Evolutionary conservation across 805 yeast genomes (phyloP).

Genomic region (Spathaspora girioi): DNA sequence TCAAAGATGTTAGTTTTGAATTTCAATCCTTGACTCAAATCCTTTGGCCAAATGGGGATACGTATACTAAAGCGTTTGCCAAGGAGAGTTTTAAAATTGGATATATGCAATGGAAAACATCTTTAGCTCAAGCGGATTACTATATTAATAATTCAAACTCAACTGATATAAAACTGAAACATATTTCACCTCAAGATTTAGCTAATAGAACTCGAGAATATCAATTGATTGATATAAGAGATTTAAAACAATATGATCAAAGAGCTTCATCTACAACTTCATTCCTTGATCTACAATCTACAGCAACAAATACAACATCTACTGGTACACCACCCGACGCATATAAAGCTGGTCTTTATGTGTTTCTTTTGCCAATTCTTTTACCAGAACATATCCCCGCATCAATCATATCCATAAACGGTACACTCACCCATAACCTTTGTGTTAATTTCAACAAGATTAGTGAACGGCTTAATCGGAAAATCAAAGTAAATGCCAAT

Average conservation of each 20-base stretch:
- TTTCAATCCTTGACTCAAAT: constrained; percentile 42
- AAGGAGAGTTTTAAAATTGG: constrained; percentile 51
- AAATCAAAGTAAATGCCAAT: constrained; percentile 26
- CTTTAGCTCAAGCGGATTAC: constrained; percentile 40
- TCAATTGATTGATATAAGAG: constrained; percentile 14
- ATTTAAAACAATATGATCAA: constrained; percentile 16
- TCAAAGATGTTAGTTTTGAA: constrained; percentile 37
- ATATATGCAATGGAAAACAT: constrained; percentile 43
- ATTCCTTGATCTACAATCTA: background rate
- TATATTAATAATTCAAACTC: constrained; percentile 39
- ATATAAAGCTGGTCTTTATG: constrained; percentile 64
- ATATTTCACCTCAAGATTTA: constrained; percentile 41
- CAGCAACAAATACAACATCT: background rate
- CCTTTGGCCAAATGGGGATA: constrained; percentile 54
- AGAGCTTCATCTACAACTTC: background rate
- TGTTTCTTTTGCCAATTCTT: constrained; percentile 60
- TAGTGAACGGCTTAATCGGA: constrained; percentile 31
- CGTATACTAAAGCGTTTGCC: constrained; percentile 38
- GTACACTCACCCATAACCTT: constrained; percentile 43
- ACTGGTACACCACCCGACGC: constrained; percentile 4
- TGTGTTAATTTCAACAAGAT: constrained; percentile 35
- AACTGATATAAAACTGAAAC: constrained; percentile 40
- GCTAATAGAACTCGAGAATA: constrained; percentile 37
- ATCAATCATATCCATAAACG: constrained; percentile 48
- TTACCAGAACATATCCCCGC: constrained; percentile 66